phyloP scores from a whole-genome alignment of 164 flowering plant species.

The Umbilicus rupestris region DNA sequence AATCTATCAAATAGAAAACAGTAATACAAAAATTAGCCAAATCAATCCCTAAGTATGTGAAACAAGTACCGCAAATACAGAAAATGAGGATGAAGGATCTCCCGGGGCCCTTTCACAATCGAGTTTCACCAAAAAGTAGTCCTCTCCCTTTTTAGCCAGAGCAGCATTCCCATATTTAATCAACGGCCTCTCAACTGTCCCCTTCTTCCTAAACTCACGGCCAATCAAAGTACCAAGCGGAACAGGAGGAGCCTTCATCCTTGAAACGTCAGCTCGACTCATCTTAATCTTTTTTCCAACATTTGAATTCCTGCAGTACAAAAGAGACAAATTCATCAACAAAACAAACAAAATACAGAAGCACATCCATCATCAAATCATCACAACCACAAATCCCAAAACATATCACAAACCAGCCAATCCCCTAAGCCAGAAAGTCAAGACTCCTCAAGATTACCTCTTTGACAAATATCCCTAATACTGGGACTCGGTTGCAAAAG shows the following conservation, averaged over 20 bases:
- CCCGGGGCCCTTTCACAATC: constrained; percentile 78
- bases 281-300: constrained; percentile 28
- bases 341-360: no score
- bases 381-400: no score
- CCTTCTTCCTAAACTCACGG: constrained; percentile 65
- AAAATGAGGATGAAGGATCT: constrained; percentile 55
- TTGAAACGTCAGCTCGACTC: constrained; percentile 40
- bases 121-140: constrained; percentile 67
- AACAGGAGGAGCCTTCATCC: constrained; percentile 46
- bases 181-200: constrained; percentile 68
- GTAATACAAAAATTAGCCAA: not conserved
- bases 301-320: constrained; percentile 12
- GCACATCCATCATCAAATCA: no score
- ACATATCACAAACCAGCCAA: no score
- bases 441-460: no score
- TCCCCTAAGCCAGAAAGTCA: no score
- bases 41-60: not conserved
- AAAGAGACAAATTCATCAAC: no score
- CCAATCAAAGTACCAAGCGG: constrained; percentile 85
- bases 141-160: constrained; percentile 94
- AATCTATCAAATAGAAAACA: not conserved
- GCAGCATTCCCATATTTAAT: constrained; percentile 80
- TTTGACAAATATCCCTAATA: no score
- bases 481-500: no score
- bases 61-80: constrained; percentile 75